Percentiles rank a stretch among this genome's conserved stretches.
Conservation (phyloP, 768 basidiomycete genomes). For the Termitomyces sp. region DNA sequence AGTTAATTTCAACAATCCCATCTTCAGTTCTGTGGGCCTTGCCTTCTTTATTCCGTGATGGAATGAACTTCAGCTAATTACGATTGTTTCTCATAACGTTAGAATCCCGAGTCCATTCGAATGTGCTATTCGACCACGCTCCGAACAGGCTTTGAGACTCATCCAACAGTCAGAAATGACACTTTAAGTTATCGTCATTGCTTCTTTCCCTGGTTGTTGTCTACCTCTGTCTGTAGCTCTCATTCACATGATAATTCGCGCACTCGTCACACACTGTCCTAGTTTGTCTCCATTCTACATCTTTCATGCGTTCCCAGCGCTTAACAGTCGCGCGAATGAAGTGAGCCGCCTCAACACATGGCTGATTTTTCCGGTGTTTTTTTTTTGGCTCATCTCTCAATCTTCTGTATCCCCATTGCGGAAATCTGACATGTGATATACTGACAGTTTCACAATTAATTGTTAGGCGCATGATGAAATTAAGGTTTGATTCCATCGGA, state of each 20-base stretch:
- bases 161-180: slow-evolving; percentile 27
- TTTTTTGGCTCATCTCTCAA: background rate
- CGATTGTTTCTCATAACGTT: background rate
- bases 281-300: background rate
- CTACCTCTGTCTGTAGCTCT: background rate
- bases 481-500: background rate
- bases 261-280: background rate
- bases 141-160: slow-evolving; percentile 35
- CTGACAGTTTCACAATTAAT: too few species aligned
- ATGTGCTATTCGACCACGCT: slow-evolving; percentile 46
- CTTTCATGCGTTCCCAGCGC: background rate
- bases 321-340: background rate
- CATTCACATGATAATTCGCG: background rate
- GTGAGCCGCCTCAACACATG: too few species aligned
- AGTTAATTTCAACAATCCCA: slow-evolving; percentile 50
- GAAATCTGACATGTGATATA: background rate
- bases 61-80: background rate
- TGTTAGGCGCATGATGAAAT: too few species aligned
- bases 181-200: slow-evolving; percentile 9
- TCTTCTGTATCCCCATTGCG: background rate
- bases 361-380: background rate
- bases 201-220: background rate
- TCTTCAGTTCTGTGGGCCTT: slow-evolving; percentile 48
- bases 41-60: background rate
- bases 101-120: slow-evolving; percentile 45